Evolutionary conservation across 2,329 filamentous ascomycete species (phyloP), one percentile per base, ranked within the genome.

Genomic region (Pestalotiopsis sp.): DNA sequence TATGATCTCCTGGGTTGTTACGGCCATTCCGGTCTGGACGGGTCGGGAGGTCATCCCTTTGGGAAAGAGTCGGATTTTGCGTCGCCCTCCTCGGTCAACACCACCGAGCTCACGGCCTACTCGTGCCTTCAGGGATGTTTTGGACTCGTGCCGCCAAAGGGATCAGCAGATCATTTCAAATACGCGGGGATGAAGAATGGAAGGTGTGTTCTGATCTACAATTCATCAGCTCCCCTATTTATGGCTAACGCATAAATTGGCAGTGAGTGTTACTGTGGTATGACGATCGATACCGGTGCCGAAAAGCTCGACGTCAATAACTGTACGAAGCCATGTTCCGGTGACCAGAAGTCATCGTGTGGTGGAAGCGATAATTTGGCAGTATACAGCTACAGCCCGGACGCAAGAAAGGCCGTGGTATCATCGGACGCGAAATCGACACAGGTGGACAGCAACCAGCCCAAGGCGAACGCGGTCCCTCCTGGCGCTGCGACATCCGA

Each of bases 1-100:
- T 75, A 73, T 41, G 68, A 70, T 27, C 66, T 75, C 13, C 11
- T 74, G 23, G 76, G 76, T 45, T 78, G 75, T 36, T 78, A 77
- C 56, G 66, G 70, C 14, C 69, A 73, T 20, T 45, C 66, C 14
- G 64, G 68, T 17, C 39, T 66, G 3, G 67, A 69, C n/a, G 58
- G 52, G 27, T 41, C 58, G 41, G 73, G 68, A 31, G 41, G 52
- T 25, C 64, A 70, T 62, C 69, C 74, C 23, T 76, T 77, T 41
- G 73, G 72, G 2, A 39, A 70, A 9, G 70, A 72, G n/a, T 70
- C 68, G 31, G 60, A 68, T n/a, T 71, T 74, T 64, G 66, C 65
- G 3, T 64, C 39, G 25, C 66, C 71, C 1, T 64, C 72, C 4
- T 69, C 65, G 5, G 31, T 72, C 14, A 62, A 70, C 17, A 63